A percentile compares a stretch with the other conserved stretches of the same genome.
Evolutionary conservation across 2,329 filamentous ascomycete genomes (phyloP).

Genomic region (Diaporthe sp.): DNA sequence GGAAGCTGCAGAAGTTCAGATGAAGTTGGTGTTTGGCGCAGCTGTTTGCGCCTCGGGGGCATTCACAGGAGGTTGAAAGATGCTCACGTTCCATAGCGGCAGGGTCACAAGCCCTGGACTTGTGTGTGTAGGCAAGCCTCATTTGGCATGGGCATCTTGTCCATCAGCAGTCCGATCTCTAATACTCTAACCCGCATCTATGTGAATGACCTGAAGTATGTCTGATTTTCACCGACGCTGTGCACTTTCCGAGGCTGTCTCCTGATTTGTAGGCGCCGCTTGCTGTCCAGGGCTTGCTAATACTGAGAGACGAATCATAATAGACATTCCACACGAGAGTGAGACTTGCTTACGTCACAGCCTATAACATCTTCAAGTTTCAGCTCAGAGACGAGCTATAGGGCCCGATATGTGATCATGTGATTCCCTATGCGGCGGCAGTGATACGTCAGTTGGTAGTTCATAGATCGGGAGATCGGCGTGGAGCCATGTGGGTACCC

Average conservation of each 20-base stretch:
- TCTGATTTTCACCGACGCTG: too few relatives aligned
- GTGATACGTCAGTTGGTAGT: not conserved
- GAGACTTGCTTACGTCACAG: not conserved
- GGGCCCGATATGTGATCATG: not conserved
- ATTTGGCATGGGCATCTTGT: not conserved
- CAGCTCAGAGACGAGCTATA: fast-evolving
- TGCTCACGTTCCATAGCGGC: not conserved
- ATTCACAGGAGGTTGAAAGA: not conserved
- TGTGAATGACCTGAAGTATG: too few relatives aligned
- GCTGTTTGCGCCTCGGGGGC: not conserved
- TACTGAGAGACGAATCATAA: too few relatives aligned
- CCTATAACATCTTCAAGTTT: too few relatives aligned
- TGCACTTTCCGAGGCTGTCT: too few relatives aligned
- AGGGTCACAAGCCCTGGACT: not conserved
- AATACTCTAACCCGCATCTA: too few relatives aligned
- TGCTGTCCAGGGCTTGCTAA: too few relatives aligned
- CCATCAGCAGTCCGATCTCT: not conserved
- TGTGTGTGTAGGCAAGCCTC: not conserved
- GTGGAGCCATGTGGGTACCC: not conserved
- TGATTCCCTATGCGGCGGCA: not conserved
- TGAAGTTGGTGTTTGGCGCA: not conserved
- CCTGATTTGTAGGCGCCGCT: too few relatives aligned
- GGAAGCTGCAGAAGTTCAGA: not conserved
- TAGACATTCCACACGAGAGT: too few relatives aligned
- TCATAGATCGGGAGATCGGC: not conserved